phyloP scores from a whole-genome alignment of 768 basidiomycete species.

The Pisolithus tinctorius region DNA sequence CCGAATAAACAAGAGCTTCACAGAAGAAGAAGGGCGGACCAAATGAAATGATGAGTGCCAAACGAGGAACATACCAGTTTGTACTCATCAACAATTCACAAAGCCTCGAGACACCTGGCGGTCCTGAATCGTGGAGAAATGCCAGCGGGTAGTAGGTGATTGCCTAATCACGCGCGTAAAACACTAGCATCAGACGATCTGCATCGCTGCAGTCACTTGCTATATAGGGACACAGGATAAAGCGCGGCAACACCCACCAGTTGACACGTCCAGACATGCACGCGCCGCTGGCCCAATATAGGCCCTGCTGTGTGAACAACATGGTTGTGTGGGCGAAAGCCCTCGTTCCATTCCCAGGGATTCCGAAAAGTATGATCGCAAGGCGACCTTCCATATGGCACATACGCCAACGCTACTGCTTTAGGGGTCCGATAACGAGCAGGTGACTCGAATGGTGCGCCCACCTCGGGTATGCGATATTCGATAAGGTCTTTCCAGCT shows the following conservation, averaged over 20 bases:
- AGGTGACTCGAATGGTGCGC: slow-evolving; percentile 1
- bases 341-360: slow-evolving; percentile 25
- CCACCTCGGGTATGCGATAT: slow-evolving; percentile 11
- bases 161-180: slow-evolving; percentile 14
- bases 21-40: slow-evolving; percentile 23
- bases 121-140: slow-evolving; percentile 11
- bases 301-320: slow-evolving; percentile 22
- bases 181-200: slow-evolving; percentile 22
- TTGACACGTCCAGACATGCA: slow-evolving; percentile 12
- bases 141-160: slow-evolving; percentile 10
- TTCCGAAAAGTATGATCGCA: slow-evolving; percentile 17
- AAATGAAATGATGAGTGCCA: slow-evolving; percentile 27
- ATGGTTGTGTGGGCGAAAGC: slow-evolving; percentile 11
- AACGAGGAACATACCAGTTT: slow-evolving; percentile 17
- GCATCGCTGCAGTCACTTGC: slow-evolving; percentile 12
- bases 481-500: neutral
- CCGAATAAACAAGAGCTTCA: slow-evolving; percentile 21
- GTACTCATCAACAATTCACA: slow-evolving; percentile 18
- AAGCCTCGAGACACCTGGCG: slow-evolving; percentile 15
- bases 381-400: slow-evolving; percentile 17
- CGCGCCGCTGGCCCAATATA: slow-evolving; percentile 18
- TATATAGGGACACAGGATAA: slow-evolving; percentile 5
- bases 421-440: slow-evolving; percentile 1
- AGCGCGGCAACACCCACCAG: slow-evolving; percentile 5
- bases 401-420: slow-evolving; percentile 7